These are phyloP conservation scores for Triticum dicoccoides DNA, from an alignment of 176 grass and related monocot genomes.

Conservation along the genomic window DNA sequence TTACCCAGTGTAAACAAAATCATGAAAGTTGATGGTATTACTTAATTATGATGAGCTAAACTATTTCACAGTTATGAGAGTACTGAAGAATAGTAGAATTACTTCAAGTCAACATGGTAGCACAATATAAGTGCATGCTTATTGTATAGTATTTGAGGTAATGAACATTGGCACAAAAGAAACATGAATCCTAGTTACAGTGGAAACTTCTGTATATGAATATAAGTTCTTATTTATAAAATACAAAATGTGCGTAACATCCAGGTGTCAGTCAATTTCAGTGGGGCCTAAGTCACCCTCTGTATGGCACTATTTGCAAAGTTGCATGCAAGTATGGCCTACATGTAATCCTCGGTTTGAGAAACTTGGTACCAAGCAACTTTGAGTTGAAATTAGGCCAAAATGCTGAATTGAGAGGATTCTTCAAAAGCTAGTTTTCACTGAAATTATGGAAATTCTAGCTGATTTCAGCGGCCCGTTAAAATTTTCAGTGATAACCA, in stretches of 20 bases:
- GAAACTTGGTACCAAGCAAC: background rate
- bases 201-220: background rate
- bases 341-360: background rate
- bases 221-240: background rate
- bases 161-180: background rate
- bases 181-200: background rate
- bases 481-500: background rate
- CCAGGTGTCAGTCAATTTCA: background rate
- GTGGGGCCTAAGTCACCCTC: background rate
- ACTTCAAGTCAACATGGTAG: slow-evolving; percentile 5
- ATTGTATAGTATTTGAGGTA: background rate
- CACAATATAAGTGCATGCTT: background rate
- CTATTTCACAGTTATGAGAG: background rate
- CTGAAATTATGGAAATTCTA: background rate
- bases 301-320: background rate
- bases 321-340: background rate
- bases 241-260: background rate
- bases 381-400: background rate
- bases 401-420: background rate
- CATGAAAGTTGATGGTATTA: background rate
- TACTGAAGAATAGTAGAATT: slow-evolving; percentile 4
- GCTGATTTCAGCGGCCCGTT: background rate
- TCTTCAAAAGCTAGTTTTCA: background rate
- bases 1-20: background rate
- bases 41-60: background rate